Evolutionary conservation across 2,329 filamentous ascomycete genomes (phyloP).

Genomic region (Xylaria sp.): DNA sequence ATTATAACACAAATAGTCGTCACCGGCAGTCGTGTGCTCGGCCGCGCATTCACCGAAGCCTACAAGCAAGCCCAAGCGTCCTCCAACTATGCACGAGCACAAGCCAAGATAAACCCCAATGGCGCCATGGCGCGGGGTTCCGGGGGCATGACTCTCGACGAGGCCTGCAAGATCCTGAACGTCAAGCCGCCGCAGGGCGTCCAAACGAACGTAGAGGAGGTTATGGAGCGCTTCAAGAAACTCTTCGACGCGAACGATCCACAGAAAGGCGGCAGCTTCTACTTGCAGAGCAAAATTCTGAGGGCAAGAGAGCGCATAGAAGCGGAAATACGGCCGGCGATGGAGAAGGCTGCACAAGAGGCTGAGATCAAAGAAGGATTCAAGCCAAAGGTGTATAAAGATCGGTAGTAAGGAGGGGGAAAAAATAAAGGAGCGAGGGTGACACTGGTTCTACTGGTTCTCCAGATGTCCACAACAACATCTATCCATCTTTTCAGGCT

Average conservation of each 20-base stretch:
- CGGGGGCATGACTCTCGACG: conserved; percentile 88
- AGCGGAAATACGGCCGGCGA: conserved; percentile 79
- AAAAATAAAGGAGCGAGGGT: not conserved
- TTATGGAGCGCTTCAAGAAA: conserved; percentile 90
- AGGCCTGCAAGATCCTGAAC: conserved; percentile 97
- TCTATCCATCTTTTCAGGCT: conserved; percentile 10
- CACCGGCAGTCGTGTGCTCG: conserved; percentile 90
- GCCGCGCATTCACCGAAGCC: conserved; percentile 91
- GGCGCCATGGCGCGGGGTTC: conserved; percentile 56
- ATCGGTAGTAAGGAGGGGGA: conserved; percentile 63
- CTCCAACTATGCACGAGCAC: conserved; percentile 81
- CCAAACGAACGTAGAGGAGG: conserved; percentile 79
- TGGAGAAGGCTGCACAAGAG: conserved; percentile 77
- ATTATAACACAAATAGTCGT: conserved; percentile 94
- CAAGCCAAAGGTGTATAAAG: conserved; percentile 96
- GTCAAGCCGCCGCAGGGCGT: conserved; percentile 87
- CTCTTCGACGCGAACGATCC: conserved; percentile 96
- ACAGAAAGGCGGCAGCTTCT: conserved; percentile 96
- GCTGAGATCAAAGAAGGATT: conserved; percentile 86
- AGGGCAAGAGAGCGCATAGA: conserved; percentile 93
- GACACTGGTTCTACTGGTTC: conserved; percentile 26
- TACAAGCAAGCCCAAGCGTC: conserved; percentile 95
- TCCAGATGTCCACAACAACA: conserved; percentile 10
- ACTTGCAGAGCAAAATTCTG: conserved; percentile 96
- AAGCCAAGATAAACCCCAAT: conserved; percentile 68